These are phyloP conservation scores for Mayamaea pseudoterrestris DNA, from an alignment of 108 stramenopile genomes.

Conservation along the genomic window DNA sequence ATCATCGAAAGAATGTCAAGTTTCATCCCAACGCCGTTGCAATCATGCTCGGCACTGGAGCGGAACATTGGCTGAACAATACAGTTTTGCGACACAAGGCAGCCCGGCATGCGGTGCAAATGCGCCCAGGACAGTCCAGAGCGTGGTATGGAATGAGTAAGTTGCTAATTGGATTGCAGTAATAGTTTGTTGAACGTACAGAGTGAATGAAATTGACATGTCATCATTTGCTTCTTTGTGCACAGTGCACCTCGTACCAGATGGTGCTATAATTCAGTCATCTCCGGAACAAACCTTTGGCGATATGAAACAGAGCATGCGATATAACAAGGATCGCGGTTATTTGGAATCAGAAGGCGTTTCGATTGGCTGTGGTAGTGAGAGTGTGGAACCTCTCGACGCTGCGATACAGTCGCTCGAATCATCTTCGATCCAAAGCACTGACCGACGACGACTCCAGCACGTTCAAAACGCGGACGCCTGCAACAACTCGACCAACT, in stretches of 20 bases:
- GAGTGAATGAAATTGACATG: slow-evolving; percentile 38
- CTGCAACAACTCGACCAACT: slow-evolving; percentile 70
- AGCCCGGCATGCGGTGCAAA: slow-evolving; percentile 54
- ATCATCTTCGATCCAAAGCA: too few relatives aligned
- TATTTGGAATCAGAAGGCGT: too few relatives aligned
- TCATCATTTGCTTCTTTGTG: slow-evolving; percentile 17
- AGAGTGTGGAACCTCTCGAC: too few relatives aligned
- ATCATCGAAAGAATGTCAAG: slow-evolving; percentile 12
- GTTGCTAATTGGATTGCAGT: slow-evolving; percentile 2
- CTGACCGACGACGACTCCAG: slow-evolving; percentile 34
- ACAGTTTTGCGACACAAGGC: slow-evolving; percentile 22
- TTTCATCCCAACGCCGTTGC: slow-evolving; percentile 36
- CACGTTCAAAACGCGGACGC: slow-evolving; percentile 32
- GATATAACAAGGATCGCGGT: neutral
- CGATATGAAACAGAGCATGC: slow-evolving; percentile 16
- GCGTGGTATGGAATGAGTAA: slow-evolving; percentile 70
- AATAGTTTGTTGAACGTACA: slow-evolving; percentile 9
- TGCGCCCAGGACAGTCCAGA: slow-evolving; percentile 20
- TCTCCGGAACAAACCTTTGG: slow-evolving; percentile 17
- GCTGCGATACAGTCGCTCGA: too few relatives aligned
- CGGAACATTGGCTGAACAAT: slow-evolving; percentile 46
- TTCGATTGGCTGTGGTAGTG: slow-evolving; percentile 30
- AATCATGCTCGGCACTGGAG: slow-evolving; percentile 56
- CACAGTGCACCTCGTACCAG: slow-evolving; percentile 48
- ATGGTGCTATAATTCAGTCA: slow-evolving; percentile 19